These are phyloP conservation scores for Perkinsus marinus DNA, from an alignment of 169 alveolate genomes.

Conservation along the genomic window DNA sequence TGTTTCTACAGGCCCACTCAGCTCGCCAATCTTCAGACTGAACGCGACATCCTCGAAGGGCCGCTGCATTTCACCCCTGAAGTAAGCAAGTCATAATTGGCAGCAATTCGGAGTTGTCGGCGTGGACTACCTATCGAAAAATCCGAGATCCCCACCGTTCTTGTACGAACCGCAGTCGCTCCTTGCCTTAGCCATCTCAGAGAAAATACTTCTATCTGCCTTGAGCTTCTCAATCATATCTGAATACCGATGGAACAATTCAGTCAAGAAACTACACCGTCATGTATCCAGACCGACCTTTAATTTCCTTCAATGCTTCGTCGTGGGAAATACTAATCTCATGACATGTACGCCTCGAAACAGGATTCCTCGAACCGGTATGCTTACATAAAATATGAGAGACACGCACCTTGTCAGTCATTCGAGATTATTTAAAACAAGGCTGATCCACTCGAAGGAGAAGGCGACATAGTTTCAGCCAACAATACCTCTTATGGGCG, in stretches of 20 bases:
- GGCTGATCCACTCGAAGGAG: too few species aligned
- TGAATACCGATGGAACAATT: neutral
- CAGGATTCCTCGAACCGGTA: slow-evolving; percentile 66
- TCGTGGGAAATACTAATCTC: slow-evolving; percentile 57
- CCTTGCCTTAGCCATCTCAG: slow-evolving; percentile 38
- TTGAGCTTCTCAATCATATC: slow-evolving; percentile 26
- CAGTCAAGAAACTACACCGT: neutral
- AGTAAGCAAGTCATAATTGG: too few species aligned
- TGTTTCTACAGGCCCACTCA: slow-evolving; percentile 60
- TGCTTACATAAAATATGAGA: slow-evolving; percentile 65
- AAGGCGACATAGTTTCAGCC: too few species aligned
- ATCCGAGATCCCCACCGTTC: slow-evolving; percentile 72
- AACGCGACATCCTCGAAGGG: slow-evolving; percentile 68
- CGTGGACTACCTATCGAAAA: slow-evolving; percentile 35
- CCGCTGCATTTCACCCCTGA: slow-evolving; percentile 57
- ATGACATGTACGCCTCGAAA: slow-evolving; percentile 53
- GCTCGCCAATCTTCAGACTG: slow-evolving; percentile 52
- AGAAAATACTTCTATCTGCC: slow-evolving; percentile 30
- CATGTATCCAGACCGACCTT: neutral
- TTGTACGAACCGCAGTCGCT: slow-evolving; percentile 62
- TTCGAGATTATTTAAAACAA: too few species aligned
- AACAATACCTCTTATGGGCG: neutral
- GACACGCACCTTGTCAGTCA: slow-evolving; percentile 35
- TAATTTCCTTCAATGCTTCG: slow-evolving; percentile 56
- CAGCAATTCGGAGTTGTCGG: too few species aligned